phyloP scores from a whole-genome alignment of 2,329 filamentous ascomycete species.

The Arthroderma uncinatum region DNA sequence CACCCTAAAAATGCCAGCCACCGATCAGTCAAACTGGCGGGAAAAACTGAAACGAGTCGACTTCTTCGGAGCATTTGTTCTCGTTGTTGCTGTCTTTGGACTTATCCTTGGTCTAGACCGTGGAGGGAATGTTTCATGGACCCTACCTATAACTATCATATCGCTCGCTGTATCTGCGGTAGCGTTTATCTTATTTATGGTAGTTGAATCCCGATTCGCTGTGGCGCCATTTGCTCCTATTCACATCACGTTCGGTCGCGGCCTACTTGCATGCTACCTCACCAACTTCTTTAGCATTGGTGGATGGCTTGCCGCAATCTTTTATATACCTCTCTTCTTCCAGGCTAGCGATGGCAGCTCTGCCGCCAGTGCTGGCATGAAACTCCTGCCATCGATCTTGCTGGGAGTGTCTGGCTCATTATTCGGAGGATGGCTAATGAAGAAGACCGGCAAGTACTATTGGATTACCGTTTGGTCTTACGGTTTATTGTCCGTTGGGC shows the following conservation, averaged over 20 bases:
- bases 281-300: constrained; percentile 62
- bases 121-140: constrained; percentile 63
- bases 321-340: constrained; percentile 68
- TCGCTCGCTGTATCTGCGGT: constrained; percentile 46
- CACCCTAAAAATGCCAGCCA: constrained; percentile 50
- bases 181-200: constrained; percentile 55
- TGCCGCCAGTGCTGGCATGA: constrained; percentile 52
- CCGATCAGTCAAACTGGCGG: constrained; percentile 51
- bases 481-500: constrained; percentile 42
- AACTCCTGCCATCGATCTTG: constrained; percentile 56
- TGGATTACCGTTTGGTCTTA: constrained; percentile 53
- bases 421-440: constrained; percentile 55
- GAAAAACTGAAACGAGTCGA: constrained; percentile 58
- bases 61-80: constrained; percentile 57
- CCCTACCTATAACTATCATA: constrained; percentile 45
- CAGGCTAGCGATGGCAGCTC: constrained; percentile 57
- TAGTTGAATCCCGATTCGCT: constrained; percentile 58
- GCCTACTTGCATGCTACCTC: constrained; percentile 55
- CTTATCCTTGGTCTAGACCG: constrained; percentile 61
- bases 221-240: constrained; percentile 63
- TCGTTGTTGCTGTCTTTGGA: constrained; percentile 54
- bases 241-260: constrained; percentile 57
- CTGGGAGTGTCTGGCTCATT: constrained; percentile 54
- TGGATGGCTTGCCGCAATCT: constrained; percentile 49
- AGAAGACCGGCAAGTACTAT: constrained; percentile 60